Base-by-base conservation (phyloP, 371 early-diverging fungal species). In the Apophysomyces ossiformis region DNA sequence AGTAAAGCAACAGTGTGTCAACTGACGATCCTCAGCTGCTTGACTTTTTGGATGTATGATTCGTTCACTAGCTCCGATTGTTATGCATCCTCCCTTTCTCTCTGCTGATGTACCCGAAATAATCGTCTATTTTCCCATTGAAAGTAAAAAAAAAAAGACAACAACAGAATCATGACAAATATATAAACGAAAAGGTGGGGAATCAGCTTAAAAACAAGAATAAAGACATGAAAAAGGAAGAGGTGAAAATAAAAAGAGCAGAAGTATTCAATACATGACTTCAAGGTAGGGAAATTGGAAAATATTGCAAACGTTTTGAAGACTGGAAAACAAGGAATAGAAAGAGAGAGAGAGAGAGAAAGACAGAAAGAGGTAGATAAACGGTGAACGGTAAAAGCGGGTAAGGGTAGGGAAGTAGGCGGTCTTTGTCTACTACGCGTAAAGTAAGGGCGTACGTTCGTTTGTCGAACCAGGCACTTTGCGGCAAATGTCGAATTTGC, bases 401-500 rank as follows among this genome's bases (percentile, higher is more conserved):
- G 7, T 16, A 21, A 26, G 54, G 18, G 32, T 37, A 16, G n/a
- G 12, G 18, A 35, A 26, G 3, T 26, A 26, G 32, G 32, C 32
- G 32, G 32, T 26, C 32, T 26, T 26, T 26, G 32, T 26, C 32
- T 26, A 26, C 72, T 66, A 77, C 68, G 76, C 76, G 45, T 60
- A 61, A 21, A 81, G 73, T 60, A 81, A 69, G 38, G 81, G 78
- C 7, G 81, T 81, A 44, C 70, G 70, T 74, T 81, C 81, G 66
- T 67, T 75, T 36, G 71, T 65, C 18, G 61, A 57, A 12, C 63
- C 70, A 15, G 65, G 65, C 16, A 50, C 39, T 47, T 75, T 77
- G 63, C 76, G 76, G 59, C 78, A 81, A 47, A 81, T 76, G 69
- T 81, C 81, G 61, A 72, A 72, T 65, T 81, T 81, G 66, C 81